Conservation (phyloP, 352 stramenopile genomes). For the Globisporangium nunn region DNA sequence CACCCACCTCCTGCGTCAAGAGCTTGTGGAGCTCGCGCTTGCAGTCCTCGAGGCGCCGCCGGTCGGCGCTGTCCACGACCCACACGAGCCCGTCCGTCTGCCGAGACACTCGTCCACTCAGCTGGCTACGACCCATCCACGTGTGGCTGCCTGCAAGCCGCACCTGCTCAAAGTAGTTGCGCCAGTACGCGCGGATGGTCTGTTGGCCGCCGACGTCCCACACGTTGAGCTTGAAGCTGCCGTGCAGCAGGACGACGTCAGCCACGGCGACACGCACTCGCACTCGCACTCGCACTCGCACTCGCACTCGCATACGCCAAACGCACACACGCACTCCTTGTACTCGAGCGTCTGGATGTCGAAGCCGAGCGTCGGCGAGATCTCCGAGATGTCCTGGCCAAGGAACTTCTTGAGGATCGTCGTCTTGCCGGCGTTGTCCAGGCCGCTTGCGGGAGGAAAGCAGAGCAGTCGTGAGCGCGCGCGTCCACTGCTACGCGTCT, state of each 20-base stretch:
- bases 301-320: not conserved
- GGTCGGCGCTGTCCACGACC: slow-evolving; percentile 97
- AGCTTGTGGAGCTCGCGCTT: slow-evolving; percentile 86
- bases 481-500: not conserved
- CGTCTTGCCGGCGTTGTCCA: slow-evolving; percentile 99
- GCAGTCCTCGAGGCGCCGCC: slow-evolving; percentile 92
- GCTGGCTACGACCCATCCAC: no score
- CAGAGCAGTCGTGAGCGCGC: not conserved
- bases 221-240: slow-evolving; percentile 72
- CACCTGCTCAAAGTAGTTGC: slow-evolving; percentile 96
- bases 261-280: no score
- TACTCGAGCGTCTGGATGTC: slow-evolving; percentile 99
- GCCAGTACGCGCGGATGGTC: slow-evolving; percentile 97
- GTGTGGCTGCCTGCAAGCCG: not conserved
- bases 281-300: not conserved
- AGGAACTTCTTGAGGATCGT: slow-evolving; percentile 98
- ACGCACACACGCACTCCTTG: slow-evolving; percentile 45
- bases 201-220: slow-evolving; percentile 97
- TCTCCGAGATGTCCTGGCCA: slow-evolving; percentile 94
- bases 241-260: not conserved
- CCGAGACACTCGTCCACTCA: not conserved
- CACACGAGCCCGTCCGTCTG: slow-evolving; percentile 98
- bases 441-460: slow-evolving; percentile 49
- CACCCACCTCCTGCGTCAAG: slow-evolving; percentile 77
- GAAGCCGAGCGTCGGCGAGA: slow-evolving; percentile 98